phyloP scores from a whole-genome alignment of 2,329 filamentous ascomycete species.

The Metarhizium brunneum region DNA sequence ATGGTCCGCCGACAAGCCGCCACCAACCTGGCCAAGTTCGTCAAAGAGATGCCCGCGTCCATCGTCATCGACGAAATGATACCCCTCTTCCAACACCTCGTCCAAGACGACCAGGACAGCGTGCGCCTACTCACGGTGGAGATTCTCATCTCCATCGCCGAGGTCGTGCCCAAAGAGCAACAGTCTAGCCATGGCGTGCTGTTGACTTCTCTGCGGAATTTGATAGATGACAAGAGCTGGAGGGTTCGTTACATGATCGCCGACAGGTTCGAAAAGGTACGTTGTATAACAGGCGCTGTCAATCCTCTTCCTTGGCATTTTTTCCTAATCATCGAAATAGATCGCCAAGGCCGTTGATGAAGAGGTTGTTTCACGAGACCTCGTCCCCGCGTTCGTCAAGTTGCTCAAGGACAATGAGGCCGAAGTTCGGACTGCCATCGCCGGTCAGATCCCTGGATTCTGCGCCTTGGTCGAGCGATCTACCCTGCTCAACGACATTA shows the following conservation, averaged over 20 bases:
- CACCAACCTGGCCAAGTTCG: conserved; percentile 93
- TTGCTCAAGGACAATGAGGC: conserved; percentile 96
- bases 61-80: conserved; percentile 99
- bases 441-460: conserved; percentile 96
- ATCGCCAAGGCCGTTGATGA: conserved; percentile 98
- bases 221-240: conserved; percentile 99
- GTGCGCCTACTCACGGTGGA: conserved; percentile 93
- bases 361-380: conserved; percentile 85
- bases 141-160: conserved; percentile 90
- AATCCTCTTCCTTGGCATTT: background rate
- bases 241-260: conserved; percentile 98
- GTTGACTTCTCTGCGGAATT: conserved; percentile 76
- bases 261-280: conserved; percentile 92
- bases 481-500: conserved; percentile 87
- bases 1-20: conserved; percentile 98
- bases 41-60: conserved; percentile 88
- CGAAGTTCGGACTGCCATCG: conserved; percentile 92
- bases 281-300: conserved; percentile 2
- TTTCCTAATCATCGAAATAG: conserved; percentile 32
- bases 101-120: conserved; percentile 94
- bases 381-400: conserved; percentile 95
- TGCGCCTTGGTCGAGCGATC: conserved; percentile 81
- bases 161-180: conserved; percentile 96
- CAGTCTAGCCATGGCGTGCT: conserved; percentile 93
- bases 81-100: conserved; percentile 93